phyloP scores from a whole-genome alignment of 2,329 filamentous ascomycete genomes.

The Dactylellina leptospora region DNA sequence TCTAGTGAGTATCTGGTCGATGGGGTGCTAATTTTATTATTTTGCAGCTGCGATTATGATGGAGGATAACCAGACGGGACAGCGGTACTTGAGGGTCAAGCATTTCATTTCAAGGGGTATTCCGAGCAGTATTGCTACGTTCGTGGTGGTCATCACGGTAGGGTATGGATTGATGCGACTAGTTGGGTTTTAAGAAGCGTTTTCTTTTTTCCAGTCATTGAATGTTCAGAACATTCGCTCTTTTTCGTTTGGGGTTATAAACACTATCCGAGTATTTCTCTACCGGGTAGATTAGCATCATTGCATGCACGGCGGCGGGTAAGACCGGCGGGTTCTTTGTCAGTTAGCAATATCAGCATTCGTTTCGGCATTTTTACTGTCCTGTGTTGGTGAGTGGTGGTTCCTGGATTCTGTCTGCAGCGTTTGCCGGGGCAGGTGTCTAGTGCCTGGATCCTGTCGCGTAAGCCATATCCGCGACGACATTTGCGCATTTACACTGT shows the following conservation, averaged over 20 bases:
- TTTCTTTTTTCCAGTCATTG: background rate
- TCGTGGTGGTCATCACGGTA: slow-evolving; percentile 82
- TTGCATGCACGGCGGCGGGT: no score
- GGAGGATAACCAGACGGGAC: slow-evolving; percentile 82
- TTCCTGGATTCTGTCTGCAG: background rate
- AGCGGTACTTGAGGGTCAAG: slow-evolving; percentile 73
- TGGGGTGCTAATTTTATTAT: slow-evolving; percentile 29
- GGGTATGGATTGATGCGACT: slow-evolving; percentile 91
- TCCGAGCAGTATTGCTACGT: slow-evolving; percentile 82
- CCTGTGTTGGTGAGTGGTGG: no score
- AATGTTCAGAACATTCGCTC: background rate
- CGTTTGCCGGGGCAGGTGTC: background rate
- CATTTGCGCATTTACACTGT: background rate
- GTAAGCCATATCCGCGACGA: background rate
- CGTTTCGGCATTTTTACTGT: no score
- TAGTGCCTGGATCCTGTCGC: slow-evolving; percentile 8
- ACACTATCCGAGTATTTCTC: background rate
- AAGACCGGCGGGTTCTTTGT: no score
- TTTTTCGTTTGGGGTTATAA: background rate
- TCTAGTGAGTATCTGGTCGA: slow-evolving; percentile 14
- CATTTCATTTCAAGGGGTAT: slow-evolving; percentile 96
- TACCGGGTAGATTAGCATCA: no score
- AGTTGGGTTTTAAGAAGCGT: slow-evolving; percentile 67
- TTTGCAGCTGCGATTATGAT: slow-evolving; percentile 93
- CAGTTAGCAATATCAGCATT: no score